Evolutionary conservation across 805 yeast species (phyloP).

Genomic region (Limtongozyma cylindracea): DNA sequence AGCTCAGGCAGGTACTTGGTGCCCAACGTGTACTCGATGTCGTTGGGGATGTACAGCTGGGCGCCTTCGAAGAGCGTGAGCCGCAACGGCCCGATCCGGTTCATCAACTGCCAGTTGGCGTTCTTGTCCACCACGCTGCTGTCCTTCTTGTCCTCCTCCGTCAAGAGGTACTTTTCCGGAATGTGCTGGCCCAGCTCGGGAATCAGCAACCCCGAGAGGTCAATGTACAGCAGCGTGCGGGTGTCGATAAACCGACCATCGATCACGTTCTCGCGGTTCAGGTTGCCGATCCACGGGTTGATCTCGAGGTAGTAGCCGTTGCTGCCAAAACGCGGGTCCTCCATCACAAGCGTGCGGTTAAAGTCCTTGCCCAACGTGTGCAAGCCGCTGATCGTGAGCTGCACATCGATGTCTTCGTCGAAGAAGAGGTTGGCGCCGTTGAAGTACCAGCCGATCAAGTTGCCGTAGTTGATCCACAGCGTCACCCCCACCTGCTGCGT

Average conservation of each 20-base stretch:
- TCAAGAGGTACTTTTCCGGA: too few species aligned
- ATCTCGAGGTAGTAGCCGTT: conserved; percentile 4
- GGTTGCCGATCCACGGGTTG: conserved; percentile 4
- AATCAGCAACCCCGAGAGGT: too few species aligned
- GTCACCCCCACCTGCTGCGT: conserved; percentile 8
- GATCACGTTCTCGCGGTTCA: conserved; percentile 4
- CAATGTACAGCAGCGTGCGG: conserved; percentile 11
- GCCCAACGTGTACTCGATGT: too few species aligned
- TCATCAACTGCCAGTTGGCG: too few species aligned
- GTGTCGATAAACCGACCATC: conserved; percentile 6
- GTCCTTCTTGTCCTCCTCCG: too few species aligned
- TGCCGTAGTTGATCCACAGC: conserved; percentile 9
- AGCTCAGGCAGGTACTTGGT: too few species aligned
- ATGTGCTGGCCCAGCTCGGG: too few species aligned
- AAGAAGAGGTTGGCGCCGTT: conserved; percentile 4
- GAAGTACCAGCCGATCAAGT: conserved; percentile 4
- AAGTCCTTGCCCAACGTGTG: conserved; percentile 2
- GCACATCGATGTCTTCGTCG: conserved; percentile 4
- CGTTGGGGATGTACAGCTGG: too few species aligned
- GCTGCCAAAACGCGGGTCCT: conserved; percentile 3
- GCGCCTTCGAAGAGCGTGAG: too few species aligned
- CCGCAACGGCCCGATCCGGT: too few species aligned
- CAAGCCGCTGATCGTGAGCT: conserved; percentile 3
- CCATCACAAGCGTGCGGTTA: conserved; percentile 3
- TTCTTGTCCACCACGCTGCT: too few species aligned